These are phyloP conservation scores for Coemansia sp. DNA, from an alignment of 371 early-diverging fungal genomes.

Conservation along the genomic window DNA sequence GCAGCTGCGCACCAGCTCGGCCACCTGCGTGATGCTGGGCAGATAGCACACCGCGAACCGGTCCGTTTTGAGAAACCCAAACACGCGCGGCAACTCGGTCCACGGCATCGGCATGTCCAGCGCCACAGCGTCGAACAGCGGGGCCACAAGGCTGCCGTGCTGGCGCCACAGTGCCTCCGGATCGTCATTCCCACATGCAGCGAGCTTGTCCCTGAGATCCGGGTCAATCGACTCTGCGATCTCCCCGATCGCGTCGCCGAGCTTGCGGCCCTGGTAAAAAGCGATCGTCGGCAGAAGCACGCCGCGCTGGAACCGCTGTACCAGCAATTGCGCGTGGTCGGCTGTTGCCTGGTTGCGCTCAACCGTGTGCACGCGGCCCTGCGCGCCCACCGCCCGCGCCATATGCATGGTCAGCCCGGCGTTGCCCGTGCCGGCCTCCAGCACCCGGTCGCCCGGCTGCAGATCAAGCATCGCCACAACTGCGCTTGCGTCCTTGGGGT, in stretches of 20 bases:
- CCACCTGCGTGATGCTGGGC: constrained; percentile 76
- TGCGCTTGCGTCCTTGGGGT: constrained; percentile 72
- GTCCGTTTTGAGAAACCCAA: constrained; percentile 61
- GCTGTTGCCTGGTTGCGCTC: constrained; percentile 60
- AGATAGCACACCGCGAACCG: constrained; percentile 69
- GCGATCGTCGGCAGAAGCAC: constrained; percentile 52
- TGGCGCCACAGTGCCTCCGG: not conserved
- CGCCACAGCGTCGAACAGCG: constrained; percentile 62
- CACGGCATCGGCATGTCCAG: constrained; percentile 75
- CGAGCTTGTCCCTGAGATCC: constrained; percentile 5
- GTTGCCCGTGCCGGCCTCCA: constrained; percentile 80
- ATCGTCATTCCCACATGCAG: not conserved
- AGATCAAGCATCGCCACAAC: constrained; percentile 68
- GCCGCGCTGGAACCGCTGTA: constrained; percentile 62
- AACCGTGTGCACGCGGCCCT: constrained; percentile 61
- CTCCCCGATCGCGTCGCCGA: constrained; percentile 44
- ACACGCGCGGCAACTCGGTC: constrained; percentile 53
- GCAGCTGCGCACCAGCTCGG: constrained; percentile 58
- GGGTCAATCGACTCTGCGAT: not conserved
- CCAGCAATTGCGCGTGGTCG: constrained; percentile 58
- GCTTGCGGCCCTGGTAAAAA: constrained; percentile 57
- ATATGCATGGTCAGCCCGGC: constrained; percentile 69
- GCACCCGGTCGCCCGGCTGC: constrained; percentile 61
- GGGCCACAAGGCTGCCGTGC: constrained; percentile 2
- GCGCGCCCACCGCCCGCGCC: constrained; percentile 60